These are phyloP conservation scores for Lyophyllum shimeji DNA, from an alignment of 768 basidiomycete species.

Conservation along the genomic window DNA sequence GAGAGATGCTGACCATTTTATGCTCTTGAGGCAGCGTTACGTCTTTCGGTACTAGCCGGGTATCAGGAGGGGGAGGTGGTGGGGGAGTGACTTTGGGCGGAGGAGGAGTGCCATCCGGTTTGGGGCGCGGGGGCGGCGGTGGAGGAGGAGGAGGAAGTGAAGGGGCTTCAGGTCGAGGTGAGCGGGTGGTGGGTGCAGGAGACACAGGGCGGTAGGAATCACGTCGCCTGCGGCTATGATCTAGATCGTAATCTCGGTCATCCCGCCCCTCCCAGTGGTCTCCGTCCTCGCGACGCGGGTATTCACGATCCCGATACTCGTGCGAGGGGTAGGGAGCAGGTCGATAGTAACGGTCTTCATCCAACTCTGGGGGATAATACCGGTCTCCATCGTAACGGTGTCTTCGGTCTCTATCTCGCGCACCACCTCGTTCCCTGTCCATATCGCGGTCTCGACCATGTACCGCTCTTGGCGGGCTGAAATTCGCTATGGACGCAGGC, in stretches of 20 bases:
- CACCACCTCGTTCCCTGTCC: conserved; percentile 32
- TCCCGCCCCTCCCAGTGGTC: conserved; percentile 2
- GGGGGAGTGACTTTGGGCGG: conserved; percentile 16
- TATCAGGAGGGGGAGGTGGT: conserved; percentile 35
- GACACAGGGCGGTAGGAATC: conserved; percentile 22
- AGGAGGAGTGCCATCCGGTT: conserved; percentile 2
- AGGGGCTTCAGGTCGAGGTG: conserved; percentile 15
- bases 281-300: conserved; percentile 30
- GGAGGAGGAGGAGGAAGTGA: conserved; percentile 17
- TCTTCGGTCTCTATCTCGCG: conserved; percentile 27
- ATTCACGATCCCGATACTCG: conserved; percentile 30
- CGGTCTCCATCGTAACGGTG: conserved; percentile 24
- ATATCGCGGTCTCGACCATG: conserved; percentile 31
- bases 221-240: conserved; percentile 22
- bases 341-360: conserved; percentile 27
- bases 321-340: conserved; percentile 18
- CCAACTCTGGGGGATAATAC: conserved; percentile 14
- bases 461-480: conserved; percentile 39
- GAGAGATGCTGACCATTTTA: conserved; percentile 39
- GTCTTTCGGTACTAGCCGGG: conserved; percentile 21
- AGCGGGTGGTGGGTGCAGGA: conserved; percentile 18
- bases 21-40: conserved; percentile 30
- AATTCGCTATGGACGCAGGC: conserved; percentile 32
- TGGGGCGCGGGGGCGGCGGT: conserved; percentile 27
- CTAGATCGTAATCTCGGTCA: conserved; percentile 16